Conservation (phyloP, 2,329 filamentous ascomycete genomes). For the Alternaria incomplexa region DNA sequence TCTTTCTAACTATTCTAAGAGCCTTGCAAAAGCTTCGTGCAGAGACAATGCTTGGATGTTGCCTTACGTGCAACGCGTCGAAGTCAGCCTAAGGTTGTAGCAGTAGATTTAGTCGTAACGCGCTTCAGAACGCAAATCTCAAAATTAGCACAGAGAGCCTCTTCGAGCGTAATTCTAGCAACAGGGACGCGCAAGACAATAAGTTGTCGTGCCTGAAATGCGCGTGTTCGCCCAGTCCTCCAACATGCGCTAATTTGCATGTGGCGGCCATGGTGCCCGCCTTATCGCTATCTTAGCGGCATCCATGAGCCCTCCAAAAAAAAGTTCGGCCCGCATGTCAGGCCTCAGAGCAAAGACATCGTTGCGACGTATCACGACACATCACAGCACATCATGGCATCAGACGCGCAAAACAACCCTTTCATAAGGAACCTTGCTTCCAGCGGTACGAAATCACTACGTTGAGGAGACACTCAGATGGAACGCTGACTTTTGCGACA, state of each 20-base stretch:
- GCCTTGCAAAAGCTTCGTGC: background rate
- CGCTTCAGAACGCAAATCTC: background rate
- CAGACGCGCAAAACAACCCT: slow-evolving; percentile 60
- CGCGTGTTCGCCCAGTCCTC: background rate
- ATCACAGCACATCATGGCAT: slow-evolving; percentile 31
- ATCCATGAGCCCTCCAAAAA: slow-evolving; percentile 21
- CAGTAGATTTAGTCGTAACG: background rate
- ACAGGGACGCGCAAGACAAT: background rate
- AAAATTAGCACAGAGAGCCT: accelerated
- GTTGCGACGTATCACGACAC: background rate
- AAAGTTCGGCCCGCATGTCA: slow-evolving; percentile 24
- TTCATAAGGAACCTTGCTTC: slow-evolving; percentile 86
- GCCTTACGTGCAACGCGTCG: background rate
- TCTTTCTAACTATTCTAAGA: background rate
- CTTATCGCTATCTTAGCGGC: slow-evolving; percentile 27
- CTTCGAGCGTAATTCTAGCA: background rate
- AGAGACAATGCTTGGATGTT: background rate
- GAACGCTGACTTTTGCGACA: slow-evolving; percentile 44
- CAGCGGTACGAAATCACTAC: slow-evolving; percentile 64
- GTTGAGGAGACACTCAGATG: too few species aligned
- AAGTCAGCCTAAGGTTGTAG: background rate
- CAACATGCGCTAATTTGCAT: background rate
- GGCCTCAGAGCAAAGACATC: slow-evolving; percentile 7
- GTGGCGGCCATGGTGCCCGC: background rate
- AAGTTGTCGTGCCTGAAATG: accelerated